These are phyloP conservation scores for Calonectria multiphialidica DNA, from an alignment of 2,329 filamentous ascomycete genomes.

Conservation along the genomic window DNA sequence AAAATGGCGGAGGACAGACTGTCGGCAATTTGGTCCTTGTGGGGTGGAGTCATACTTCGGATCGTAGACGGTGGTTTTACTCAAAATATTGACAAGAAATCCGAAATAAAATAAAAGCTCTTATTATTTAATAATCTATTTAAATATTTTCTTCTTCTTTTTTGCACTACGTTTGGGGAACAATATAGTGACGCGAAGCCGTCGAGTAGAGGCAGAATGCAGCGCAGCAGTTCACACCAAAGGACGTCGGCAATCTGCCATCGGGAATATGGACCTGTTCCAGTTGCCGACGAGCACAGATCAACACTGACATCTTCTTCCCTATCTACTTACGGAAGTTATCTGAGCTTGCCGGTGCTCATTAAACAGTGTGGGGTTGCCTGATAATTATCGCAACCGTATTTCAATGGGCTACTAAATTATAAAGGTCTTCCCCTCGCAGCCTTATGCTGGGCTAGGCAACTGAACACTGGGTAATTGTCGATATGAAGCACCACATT, in stretches of 20 bases:
- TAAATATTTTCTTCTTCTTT: too few species aligned
- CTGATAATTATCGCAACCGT: neutral
- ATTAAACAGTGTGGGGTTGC: neutral
- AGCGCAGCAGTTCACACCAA: too few species aligned
- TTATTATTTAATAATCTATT: too few species aligned
- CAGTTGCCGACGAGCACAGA: neutral
- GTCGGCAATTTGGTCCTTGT: neutral
- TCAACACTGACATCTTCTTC: neutral
- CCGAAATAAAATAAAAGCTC: too few species aligned
- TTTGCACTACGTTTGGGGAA: too few species aligned
- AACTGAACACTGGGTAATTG: neutral
- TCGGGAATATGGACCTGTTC: neutral
- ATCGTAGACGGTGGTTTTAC: too few species aligned
- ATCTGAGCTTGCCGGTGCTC: neutral
- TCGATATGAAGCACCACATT: neutral
- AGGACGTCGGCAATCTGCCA: neutral
- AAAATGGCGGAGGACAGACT: neutral
- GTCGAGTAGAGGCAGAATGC: too few species aligned
- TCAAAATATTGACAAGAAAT: too few species aligned
- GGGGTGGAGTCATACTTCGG: too few species aligned
- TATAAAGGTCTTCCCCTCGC: neutral
- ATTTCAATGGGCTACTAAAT: neutral
- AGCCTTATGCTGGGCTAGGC: neutral
- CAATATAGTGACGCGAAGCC: too few species aligned
- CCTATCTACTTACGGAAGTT: neutral